phyloP scores from a whole-genome alignment of 2,329 filamentous ascomycete species.

The Cercospora sp. region DNA sequence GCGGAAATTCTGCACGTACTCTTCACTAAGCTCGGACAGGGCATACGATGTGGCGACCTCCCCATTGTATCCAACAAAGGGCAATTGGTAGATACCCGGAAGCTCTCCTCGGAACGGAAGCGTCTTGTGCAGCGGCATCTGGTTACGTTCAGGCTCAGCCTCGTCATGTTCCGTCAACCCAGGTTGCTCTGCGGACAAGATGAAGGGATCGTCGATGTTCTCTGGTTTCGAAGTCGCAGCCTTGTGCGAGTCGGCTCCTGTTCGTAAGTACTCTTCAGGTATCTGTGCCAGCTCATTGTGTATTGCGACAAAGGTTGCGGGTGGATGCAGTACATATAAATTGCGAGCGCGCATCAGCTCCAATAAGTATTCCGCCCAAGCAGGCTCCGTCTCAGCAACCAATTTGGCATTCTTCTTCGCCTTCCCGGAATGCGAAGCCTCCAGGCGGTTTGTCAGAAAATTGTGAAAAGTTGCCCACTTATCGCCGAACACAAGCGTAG shows the following conservation, averaged over 20 bases:
- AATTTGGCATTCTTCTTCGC: constrained; percentile 48
- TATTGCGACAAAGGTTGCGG: constrained; percentile 63
- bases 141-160: constrained; percentile 47
- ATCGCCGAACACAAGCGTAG: constrained; percentile 77
- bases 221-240: constrained; percentile 4
- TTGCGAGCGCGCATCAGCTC: constrained; percentile 74
- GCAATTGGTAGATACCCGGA: constrained; percentile 52
- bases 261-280: constrained; percentile 64
- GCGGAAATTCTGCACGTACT: constrained; percentile 62
- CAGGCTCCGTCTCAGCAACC: constrained; percentile 67
- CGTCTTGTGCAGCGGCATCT: constrained; percentile 44
- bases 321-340: constrained; percentile 79
- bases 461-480: constrained; percentile 85
- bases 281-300: constrained; percentile 72
- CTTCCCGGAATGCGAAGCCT: constrained; percentile 31
- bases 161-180: constrained; percentile 41
- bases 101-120: constrained; percentile 53
- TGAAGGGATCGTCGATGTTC: constrained; percentile 35
- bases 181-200: constrained; percentile 35
- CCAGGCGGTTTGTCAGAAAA: constrained; percentile 65
- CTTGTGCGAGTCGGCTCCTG: constrained; percentile 3
- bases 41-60: constrained; percentile 42
- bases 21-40: constrained; percentile 48
- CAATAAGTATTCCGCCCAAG: constrained; percentile 76
- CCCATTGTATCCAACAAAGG: constrained; percentile 67